Evolutionary conservation across 495 filamentous ascomycete species (phyloP).

Genomic region (Podospora pseudocomata): DNA sequence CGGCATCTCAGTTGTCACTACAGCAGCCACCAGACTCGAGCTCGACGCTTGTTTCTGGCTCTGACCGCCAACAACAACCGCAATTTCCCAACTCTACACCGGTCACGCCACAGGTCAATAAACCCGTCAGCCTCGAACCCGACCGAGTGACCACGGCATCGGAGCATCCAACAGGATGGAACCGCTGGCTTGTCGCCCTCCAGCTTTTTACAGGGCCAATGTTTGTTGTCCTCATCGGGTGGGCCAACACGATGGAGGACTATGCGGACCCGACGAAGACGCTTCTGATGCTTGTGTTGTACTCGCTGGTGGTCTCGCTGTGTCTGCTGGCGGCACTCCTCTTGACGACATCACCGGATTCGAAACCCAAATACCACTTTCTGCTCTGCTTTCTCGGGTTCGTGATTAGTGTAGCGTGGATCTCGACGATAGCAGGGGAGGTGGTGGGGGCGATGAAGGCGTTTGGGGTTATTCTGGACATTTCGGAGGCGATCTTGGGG

Average conservation of each 20-base stretch:
- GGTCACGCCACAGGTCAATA: constrained; percentile 14
- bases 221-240: constrained; percentile 72
- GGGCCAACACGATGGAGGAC: constrained; percentile 63
- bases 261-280: constrained; percentile 33
- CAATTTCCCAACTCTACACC: background rate
- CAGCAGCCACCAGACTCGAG: background rate
- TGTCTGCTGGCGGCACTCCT: constrained; percentile 60
- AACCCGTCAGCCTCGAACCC: constrained; percentile 23
- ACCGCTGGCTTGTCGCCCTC: constrained; percentile 79
- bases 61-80: background rate
- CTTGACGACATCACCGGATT: constrained; percentile 54
- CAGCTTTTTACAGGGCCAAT: constrained; percentile 87
- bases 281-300: constrained; percentile 62
- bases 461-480: constrained; percentile 84
- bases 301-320: constrained; percentile 67
- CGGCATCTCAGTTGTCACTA: constrained; percentile 16
- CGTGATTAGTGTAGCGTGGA: constrained; percentile 87
- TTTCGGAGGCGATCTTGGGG: constrained; percentile 93
- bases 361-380: constrained; percentile 63
- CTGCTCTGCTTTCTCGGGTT: constrained; percentile 89
- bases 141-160: constrained; percentile 25
- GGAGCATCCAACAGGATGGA: constrained; percentile 61
- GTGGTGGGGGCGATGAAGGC: constrained; percentile 95
- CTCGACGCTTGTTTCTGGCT: background rate
- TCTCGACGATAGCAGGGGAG: constrained; percentile 91